phyloP scores from a whole-genome alignment of 2,329 filamentous ascomycete species.

The Calcarisporium arbuscula region DNA sequence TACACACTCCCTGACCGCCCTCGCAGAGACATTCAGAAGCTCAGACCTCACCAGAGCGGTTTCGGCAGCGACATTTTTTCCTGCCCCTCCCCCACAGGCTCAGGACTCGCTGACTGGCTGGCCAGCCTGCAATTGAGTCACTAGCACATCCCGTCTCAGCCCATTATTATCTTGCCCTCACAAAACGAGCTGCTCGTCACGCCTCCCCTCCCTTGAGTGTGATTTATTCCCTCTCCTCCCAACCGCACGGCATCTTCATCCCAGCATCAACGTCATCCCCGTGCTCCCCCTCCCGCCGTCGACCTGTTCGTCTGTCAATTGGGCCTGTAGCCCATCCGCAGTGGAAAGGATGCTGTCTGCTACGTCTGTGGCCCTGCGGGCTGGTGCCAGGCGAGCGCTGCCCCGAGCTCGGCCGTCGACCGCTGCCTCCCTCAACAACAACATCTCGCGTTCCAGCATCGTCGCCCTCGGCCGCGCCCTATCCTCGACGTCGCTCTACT shows the following conservation, averaged over 20 bases:
- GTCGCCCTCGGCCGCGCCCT: constrained; percentile 17
- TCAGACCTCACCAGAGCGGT: too few species aligned
- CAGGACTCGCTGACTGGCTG: too few species aligned
- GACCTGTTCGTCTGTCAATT: constrained; percentile 19
- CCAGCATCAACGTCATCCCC: too few species aligned
- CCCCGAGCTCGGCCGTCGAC: constrained; percentile 20
- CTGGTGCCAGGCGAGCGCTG: constrained; percentile 34
- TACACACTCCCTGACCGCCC: too few species aligned
- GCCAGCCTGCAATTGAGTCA: constrained; percentile 2
- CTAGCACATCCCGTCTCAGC: not conserved
- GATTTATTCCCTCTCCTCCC: constrained; percentile 2
- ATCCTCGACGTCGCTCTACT: constrained; percentile 5
- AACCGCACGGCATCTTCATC: too few species aligned
- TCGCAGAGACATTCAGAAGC: too few species aligned
- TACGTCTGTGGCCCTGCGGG: constrained; percentile 34
- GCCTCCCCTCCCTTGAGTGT: not conserved
- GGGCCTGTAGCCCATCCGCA: constrained; percentile 10
- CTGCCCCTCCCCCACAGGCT: constrained; percentile 12
- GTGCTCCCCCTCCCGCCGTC: constrained; percentile 7
- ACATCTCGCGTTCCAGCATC: constrained; percentile 16
- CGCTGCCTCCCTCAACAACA: constrained; percentile 16
- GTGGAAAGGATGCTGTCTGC: constrained; percentile 35
- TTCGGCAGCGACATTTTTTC: constrained; percentile 10
- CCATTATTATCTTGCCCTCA: not conserved
- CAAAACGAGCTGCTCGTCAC: not conserved